phyloP scores from a whole-genome alignment of 139 green algal species.

The Micractinium sp. region DNA sequence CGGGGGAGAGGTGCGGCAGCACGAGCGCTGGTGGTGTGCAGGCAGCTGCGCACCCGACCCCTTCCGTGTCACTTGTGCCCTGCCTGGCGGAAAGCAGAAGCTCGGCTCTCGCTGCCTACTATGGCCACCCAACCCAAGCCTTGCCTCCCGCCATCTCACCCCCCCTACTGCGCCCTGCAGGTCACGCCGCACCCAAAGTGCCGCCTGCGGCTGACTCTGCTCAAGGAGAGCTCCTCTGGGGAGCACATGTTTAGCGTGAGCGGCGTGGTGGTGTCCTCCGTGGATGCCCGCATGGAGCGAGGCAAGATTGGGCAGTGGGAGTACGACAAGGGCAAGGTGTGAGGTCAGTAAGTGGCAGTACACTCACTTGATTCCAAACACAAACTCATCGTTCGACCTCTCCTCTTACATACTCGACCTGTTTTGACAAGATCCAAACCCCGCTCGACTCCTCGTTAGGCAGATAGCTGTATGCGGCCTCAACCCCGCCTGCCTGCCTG shows the following conservation, averaged over 20 bases:
- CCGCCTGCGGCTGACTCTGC: conserved; percentile 1
- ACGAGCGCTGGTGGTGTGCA: not conserved
- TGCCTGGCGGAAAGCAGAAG: not conserved
- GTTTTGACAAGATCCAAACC: too few relatives aligned
- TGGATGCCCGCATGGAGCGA: conserved; percentile 24
- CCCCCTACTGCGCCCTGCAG: not conserved
- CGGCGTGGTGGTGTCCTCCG: conserved; percentile 29
- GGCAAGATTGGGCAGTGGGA: conserved; percentile 35
- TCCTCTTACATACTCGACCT: too few relatives aligned
- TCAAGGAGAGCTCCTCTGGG: not conserved
- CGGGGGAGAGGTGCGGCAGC: too few relatives aligned
- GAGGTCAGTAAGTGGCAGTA: too few relatives aligned
- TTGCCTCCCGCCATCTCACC: not conserved
- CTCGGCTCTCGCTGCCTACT: too few relatives aligned
- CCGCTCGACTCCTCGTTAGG: too few relatives aligned
- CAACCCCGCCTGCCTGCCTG: too few relatives aligned
- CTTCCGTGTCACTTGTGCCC: not conserved
- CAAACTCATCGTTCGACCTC: too few relatives aligned
- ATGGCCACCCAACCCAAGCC: not conserved
- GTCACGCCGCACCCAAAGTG: conserved; percentile 20
- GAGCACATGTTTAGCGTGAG: conserved; percentile 20
- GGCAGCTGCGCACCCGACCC: not conserved
- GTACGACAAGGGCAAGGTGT: not conserved
- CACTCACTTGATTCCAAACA: too few relatives aligned
- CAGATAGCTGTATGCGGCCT: too few relatives aligned